These are phyloP conservation scores for Pythium aquatile DNA, from an alignment of 352 stramenopile species.

Conservation along the genomic window DNA sequence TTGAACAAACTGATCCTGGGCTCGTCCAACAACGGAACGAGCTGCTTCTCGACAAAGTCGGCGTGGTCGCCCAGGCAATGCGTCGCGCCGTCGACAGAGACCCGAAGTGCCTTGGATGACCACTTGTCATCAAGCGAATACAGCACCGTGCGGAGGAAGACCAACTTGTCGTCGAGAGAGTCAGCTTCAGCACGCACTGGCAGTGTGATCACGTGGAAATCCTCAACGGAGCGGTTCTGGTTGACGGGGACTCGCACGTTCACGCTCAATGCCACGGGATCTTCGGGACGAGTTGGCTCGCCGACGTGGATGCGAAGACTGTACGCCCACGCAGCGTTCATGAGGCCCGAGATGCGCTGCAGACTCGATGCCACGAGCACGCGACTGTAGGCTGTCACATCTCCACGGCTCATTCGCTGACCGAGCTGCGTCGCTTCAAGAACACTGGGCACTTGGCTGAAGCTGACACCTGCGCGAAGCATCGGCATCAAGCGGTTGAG, in stretches of 20 bases:
- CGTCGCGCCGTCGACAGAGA: conserved; percentile 8
- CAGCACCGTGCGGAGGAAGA: conserved; percentile 12
- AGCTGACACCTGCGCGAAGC: conserved; percentile 9
- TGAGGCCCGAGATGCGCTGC: conserved; percentile 6
- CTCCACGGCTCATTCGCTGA: not conserved
- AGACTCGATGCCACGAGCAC: conserved; percentile 13
- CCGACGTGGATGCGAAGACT: conserved; percentile 11
- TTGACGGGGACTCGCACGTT: conserved; percentile 25
- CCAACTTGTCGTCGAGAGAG: conserved; percentile 15
- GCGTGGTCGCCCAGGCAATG: conserved; percentile 12
- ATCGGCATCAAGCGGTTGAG: not conserved
- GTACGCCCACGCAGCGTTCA: conserved; percentile 18
- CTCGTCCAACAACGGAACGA: not conserved
- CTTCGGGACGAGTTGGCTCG: not conserved
- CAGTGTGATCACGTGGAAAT: conserved; percentile 33
- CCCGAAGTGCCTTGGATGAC: conserved; percentile 30
- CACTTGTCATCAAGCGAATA: conserved; percentile 30
- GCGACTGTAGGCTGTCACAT: conserved; percentile 9
- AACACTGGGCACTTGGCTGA: conserved; percentile 5
- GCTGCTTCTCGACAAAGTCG: not conserved
- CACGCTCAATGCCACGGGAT: conserved; percentile 20
- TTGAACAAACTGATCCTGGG: not conserved
- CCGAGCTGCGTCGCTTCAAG: not conserved
- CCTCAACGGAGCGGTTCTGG: conserved; percentile 13
- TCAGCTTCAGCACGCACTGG: conserved; percentile 20